Evolutionary conservation across 2,329 filamentous ascomycete genomes (phyloP).

Genomic region (Annulohypoxylon truncatum): DNA sequence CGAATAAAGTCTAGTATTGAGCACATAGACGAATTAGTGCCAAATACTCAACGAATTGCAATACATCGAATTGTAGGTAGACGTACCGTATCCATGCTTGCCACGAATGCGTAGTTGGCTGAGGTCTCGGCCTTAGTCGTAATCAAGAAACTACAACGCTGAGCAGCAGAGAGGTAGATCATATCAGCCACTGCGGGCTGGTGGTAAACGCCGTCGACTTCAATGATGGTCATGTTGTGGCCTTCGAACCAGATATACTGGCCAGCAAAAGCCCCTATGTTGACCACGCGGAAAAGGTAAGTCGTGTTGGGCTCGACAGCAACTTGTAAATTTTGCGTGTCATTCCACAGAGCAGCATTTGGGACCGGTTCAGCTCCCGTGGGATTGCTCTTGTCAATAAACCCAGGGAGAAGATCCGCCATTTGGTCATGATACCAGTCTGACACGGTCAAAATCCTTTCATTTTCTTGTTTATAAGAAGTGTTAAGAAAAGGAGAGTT

Average conservation of each 20-base stretch:
- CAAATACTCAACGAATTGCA: background rate
- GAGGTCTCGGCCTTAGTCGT: conserved; percentile 72
- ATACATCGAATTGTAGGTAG: conserved; percentile 7
- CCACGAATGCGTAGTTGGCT: conserved; percentile 74
- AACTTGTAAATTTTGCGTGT: conserved; percentile 70
- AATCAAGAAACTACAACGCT: conserved; percentile 72
- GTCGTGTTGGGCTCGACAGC: conserved; percentile 74
- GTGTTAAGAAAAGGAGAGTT: conserved; percentile 66
- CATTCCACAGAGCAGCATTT: conserved; percentile 76
- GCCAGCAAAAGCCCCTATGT: conserved; percentile 77
- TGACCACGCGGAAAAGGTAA: conserved; percentile 78
- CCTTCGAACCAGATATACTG: conserved; percentile 76
- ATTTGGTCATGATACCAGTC: conserved; percentile 78
- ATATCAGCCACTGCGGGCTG: conserved; percentile 68
- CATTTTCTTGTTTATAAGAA: conserved; percentile 64
- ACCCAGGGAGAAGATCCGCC: conserved; percentile 57
- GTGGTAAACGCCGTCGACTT: conserved; percentile 78
- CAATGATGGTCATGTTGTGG: conserved; percentile 75
- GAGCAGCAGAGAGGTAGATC: conserved; percentile 75
- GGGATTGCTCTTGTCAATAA: conserved; percentile 66
- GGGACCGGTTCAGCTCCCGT: conserved; percentile 74
- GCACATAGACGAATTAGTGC: conserved; percentile 30
- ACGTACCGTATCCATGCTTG: conserved; percentile 74
- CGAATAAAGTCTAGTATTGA: conserved; percentile 69
- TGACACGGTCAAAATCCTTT: conserved; percentile 72